Conservation (phyloP, 805 yeast genomes). For the Hanseniaspora valbyensis region DNA sequence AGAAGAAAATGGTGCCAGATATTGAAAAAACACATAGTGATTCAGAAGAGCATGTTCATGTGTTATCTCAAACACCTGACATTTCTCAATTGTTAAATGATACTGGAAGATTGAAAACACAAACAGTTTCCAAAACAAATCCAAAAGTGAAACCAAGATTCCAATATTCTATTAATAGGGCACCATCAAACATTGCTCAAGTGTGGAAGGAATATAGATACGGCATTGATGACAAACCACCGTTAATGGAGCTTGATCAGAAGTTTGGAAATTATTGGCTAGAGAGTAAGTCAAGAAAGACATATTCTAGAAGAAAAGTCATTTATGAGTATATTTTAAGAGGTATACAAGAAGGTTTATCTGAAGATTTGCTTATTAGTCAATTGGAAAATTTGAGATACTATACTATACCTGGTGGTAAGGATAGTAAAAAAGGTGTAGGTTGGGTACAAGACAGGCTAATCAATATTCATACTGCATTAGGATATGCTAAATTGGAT, state of each 20-base stretch:
- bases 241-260: conserved; percentile 33
- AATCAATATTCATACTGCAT: conserved; percentile 8
- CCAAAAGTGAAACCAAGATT: conserved; percentile 4
- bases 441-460: conserved; percentile 30
- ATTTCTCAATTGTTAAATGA: conserved; percentile 1
- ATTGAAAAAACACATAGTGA: neutral
- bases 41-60: neutral
- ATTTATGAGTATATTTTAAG: conserved; percentile 29
- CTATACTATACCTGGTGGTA: conserved; percentile 29
- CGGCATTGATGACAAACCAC: conserved; percentile 35
- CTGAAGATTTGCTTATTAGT: conserved; percentile 29
- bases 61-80: conserved; percentile 5
- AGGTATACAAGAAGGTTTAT: conserved; percentile 28
- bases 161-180: conserved; percentile 11
- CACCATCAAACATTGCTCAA: conserved; percentile 13
- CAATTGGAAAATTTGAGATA: conserved; percentile 26
- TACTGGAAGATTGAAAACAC: conserved; percentile 8
- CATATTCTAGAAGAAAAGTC: conserved; percentile 30
- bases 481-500: conserved; percentile 13
- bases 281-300: conserved; percentile 29
- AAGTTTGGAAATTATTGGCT: conserved; percentile 36
- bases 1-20: neutral
- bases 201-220: conserved; percentile 33
- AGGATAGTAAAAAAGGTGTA: conserved; percentile 27
- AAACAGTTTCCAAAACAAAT: neutral